phyloP scores from a whole-genome alignment of 2,329 filamentous ascomycete genomes.

The Hymenoscyphus albidus region DNA sequence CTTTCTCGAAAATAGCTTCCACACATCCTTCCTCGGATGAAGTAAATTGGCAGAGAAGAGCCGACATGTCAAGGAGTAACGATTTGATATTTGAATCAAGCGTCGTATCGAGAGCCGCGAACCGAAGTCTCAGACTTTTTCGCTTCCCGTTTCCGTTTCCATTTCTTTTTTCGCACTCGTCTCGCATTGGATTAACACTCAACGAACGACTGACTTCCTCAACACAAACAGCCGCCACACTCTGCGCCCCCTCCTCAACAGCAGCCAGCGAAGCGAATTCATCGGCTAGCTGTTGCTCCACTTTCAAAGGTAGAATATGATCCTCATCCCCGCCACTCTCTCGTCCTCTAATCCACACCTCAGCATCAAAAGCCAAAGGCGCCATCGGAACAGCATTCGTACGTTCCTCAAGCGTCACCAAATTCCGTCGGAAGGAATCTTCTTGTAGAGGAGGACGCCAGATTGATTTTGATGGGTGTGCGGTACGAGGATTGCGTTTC shows the following conservation, averaged over 20 bases:
- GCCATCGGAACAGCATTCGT: constrained; percentile 21
- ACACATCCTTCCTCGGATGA: background rate
- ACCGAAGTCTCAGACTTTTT: constrained; percentile 18
- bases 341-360: constrained; percentile 2
- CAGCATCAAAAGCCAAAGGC: constrained; percentile 16
- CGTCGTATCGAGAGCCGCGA: constrained; percentile 22
- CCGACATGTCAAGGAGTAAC: constrained; percentile 1
- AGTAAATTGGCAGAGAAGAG: background rate
- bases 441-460: constrained; percentile 11
- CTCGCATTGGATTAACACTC: too few relatives aligned
- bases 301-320: constrained; percentile 22
- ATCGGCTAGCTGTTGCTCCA: constrained; percentile 31
- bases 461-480: constrained; percentile 11
- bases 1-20: constrained; percentile 4
- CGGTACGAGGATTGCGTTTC: constrained; percentile 6
- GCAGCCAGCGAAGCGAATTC: constrained; percentile 34
- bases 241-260: constrained; percentile 28
- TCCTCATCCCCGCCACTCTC: background rate
- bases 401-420: constrained; percentile 15
- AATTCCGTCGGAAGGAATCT: constrained; percentile 12
- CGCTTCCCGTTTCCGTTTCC: background rate
- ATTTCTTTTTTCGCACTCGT: too few relatives aligned
- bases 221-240: constrained; percentile 33
- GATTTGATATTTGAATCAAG: constrained; percentile 8
- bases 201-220: constrained; percentile 22